phyloP scores from a whole-genome alignment of 2,329 filamentous ascomycete genomes.

The Diaporthe longicolla region DNA sequence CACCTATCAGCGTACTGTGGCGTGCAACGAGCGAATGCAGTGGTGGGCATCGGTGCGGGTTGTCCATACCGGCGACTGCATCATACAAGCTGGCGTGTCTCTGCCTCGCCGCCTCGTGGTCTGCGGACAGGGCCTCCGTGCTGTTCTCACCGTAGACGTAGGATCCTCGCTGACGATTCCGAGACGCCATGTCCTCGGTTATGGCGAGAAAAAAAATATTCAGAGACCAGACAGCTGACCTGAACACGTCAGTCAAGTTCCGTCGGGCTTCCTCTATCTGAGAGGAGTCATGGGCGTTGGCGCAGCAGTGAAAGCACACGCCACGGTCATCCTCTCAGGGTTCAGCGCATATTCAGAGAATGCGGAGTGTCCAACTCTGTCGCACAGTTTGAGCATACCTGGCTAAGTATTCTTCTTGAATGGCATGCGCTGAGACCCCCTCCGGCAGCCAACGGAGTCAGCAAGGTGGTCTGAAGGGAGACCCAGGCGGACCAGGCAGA shows the following conservation, averaged over 20 bases:
- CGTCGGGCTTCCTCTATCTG: not conserved
- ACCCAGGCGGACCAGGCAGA: constrained; percentile 1
- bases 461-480: not conserved
- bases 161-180: constrained; percentile 43
- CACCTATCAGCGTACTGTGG: constrained; percentile 23
- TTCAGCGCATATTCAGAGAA: not conserved
- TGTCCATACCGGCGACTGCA: constrained; percentile 74
- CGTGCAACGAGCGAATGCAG: constrained; percentile 41
- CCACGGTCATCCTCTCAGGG: not conserved
- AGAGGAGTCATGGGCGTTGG: not conserved
- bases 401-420: not conserved
- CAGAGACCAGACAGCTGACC: not conserved
- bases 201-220: not conserved
- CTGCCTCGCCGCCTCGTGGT: constrained; percentile 48
- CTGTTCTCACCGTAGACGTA: constrained; percentile 43
- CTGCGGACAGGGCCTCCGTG: constrained; percentile 45
- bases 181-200: constrained; percentile 46
- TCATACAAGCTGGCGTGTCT: constrained; percentile 75
- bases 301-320: not conserved
- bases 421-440: constrained; percentile 32
- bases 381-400: constrained; percentile 6
- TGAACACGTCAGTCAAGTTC: not conserved
- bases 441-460: not conserved
- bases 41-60: not conserved
- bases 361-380: not conserved